These are phyloP conservation scores for Pseudohalonectria lignicola DNA, from an alignment of 2,329 filamentous ascomycete genomes.

Conservation along the genomic window DNA sequence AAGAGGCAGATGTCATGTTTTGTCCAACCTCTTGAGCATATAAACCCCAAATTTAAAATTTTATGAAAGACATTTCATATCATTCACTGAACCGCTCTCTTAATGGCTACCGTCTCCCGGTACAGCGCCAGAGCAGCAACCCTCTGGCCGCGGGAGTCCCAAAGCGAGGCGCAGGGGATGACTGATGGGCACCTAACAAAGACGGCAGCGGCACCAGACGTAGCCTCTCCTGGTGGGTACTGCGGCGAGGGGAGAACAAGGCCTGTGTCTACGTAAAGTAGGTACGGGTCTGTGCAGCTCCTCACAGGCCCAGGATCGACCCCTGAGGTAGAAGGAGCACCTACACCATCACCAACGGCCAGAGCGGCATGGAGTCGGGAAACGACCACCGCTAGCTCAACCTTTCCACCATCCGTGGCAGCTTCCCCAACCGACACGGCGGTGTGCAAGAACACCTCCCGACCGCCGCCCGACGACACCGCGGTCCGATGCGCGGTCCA, in stretches of 20 bases:
- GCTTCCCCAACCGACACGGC: neutral
- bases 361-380: neutral
- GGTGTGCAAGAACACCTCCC: conserved; percentile 1
- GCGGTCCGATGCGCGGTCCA: neutral
- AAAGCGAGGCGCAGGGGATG: conserved; percentile 30
- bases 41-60: too few species aligned
- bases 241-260: neutral
- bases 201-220: neutral
- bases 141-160: conserved; percentile 22
- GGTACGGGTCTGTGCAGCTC: too few species aligned
- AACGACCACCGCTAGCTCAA: neutral
- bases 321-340: neutral
- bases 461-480: neutral
- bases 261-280: too few species aligned
- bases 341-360: too few species aligned
- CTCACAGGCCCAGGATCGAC: neutral
- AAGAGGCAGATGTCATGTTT: too few species aligned
- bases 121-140: conserved; percentile 22
- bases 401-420: neutral
- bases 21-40: too few species aligned
- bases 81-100: too few species aligned
- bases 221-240: conserved; percentile 8
- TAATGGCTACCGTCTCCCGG: conserved; percentile 1
- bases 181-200: conserved; percentile 8
- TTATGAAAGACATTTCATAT: too few species aligned